Evolutionary conservation across 129 eudicot genomes (phyloP).

Genomic region (Cynara cardunculus): DNA sequence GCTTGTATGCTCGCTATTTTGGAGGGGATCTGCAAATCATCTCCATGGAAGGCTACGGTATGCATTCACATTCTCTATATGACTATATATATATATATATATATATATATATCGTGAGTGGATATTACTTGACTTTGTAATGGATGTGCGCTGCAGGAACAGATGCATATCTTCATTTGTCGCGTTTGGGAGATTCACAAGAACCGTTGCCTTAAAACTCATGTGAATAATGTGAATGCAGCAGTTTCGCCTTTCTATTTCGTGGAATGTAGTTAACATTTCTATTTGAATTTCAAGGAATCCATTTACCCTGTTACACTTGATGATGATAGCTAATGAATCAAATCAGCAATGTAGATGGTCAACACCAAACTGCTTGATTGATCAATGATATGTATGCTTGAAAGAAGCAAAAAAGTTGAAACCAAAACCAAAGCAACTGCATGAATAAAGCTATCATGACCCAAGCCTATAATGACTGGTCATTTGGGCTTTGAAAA

Average conservation of each 20-base stretch:
- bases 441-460: no score
- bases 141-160: slow-evolving; percentile 45
- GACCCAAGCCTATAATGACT: no score
- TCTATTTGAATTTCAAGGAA: not conserved
- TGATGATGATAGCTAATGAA: not conserved
- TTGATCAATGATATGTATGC: no score
- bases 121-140: not conserved
- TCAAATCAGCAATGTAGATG: not conserved
- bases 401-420: not conserved
- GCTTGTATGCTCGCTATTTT: slow-evolving; percentile 90
- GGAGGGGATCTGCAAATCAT: slow-evolving; percentile 97
- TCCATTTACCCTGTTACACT: not conserved
- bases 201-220: slow-evolving; percentile 61
- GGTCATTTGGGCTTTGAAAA: no score
- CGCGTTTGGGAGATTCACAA: slow-evolving; percentile 84
- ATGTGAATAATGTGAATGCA: not conserved
- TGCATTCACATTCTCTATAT: slow-evolving; percentile 13
- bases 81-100: no score
- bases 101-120: not conserved
- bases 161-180: slow-evolving; percentile 78
- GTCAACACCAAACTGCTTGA: not conserved
- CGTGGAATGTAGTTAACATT: not conserved
- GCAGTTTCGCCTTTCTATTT: not conserved
- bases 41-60: slow-evolving; percentile 99
- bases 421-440: no score